Evolutionary conservation across 352 stramenopile genomes (phyloP).

Genomic region (Phytophthora crassamura): DNA sequence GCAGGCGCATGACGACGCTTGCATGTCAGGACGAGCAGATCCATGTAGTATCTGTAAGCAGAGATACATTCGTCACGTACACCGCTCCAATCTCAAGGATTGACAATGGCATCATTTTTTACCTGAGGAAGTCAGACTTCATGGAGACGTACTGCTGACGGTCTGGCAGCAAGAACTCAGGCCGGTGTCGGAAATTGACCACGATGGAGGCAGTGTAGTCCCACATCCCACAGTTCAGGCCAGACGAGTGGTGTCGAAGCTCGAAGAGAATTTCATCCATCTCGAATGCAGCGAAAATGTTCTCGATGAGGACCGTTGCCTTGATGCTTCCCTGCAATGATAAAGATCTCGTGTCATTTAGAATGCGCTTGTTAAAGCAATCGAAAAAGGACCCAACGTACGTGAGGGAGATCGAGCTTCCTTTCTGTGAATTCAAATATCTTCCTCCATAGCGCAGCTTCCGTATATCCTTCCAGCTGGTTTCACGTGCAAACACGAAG

Average conservation of each 20-base stretch:
- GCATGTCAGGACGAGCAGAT: slow-evolving; percentile 94
- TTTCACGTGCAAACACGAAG: neutral
- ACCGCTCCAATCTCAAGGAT: neutral
- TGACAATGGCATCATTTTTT: slow-evolving; percentile 10
- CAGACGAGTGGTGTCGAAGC: slow-evolving; percentile 93
- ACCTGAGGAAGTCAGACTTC: slow-evolving; percentile 69
- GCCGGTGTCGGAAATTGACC: slow-evolving; percentile 90
- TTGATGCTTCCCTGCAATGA: slow-evolving; percentile 71
- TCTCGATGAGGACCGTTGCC: slow-evolving; percentile 96
- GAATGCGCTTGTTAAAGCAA: too few relatives aligned
- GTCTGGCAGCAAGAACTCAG: slow-evolving; percentile 91
- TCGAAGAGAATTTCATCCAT: slow-evolving; percentile 98
- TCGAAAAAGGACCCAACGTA: slow-evolving; percentile 23
- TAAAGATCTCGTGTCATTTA: too few relatives aligned
- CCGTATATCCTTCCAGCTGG: slow-evolving; percentile 90
- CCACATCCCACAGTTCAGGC: slow-evolving; percentile 98
- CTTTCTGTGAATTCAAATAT: slow-evolving; percentile 93
- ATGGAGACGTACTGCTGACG: slow-evolving; percentile 83
- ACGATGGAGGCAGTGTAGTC: slow-evolving; percentile 98
- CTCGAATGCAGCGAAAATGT: slow-evolving; percentile 96
- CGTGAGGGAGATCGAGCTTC: slow-evolving; percentile 86
- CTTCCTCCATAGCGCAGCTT: slow-evolving; percentile 96
- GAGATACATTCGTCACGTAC: neutral
- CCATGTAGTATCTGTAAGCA: slow-evolving; percentile 85
- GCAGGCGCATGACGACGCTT: slow-evolving; percentile 93